Conservation (phyloP, 139 green algal species). For the Chlamydomonas sp. region DNA sequence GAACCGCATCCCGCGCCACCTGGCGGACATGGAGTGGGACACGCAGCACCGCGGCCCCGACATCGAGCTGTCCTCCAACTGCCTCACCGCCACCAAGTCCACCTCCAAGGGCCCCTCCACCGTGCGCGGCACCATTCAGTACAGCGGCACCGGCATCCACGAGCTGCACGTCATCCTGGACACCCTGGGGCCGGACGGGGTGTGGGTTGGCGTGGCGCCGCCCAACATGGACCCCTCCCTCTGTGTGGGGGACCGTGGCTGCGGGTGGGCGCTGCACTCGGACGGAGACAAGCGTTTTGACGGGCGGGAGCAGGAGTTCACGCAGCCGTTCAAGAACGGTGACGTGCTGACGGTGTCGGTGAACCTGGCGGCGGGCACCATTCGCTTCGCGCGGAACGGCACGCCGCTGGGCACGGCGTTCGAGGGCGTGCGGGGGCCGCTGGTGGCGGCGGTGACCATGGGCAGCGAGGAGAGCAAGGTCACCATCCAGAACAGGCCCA, state of each 20-base stretch:
- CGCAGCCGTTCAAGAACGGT: conserved; percentile 63
- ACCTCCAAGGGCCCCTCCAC: conserved; percentile 53
- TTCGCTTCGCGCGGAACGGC: conserved; percentile 66
- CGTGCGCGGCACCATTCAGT: conserved; percentile 66
- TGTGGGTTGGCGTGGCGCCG: conserved; percentile 68
- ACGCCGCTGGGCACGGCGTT: conserved; percentile 64
- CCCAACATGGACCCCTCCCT: conserved; percentile 50
- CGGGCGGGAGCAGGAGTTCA: conserved; percentile 68
- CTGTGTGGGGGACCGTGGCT: conserved; percentile 60
- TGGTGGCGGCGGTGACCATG: conserved; percentile 68
- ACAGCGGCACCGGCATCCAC: conserved; percentile 55
- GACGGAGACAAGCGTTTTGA: conserved; percentile 68
- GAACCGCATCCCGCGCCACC: conserved; percentile 62
- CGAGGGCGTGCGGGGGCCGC: conserved; percentile 53
- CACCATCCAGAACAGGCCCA: conserved; percentile 75
- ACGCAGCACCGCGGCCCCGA: conserved; percentile 56
- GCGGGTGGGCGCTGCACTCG: conserved; percentile 69
- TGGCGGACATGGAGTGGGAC: conserved; percentile 71
- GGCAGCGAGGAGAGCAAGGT: conserved; percentile 71
- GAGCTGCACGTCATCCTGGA: conserved; percentile 77
- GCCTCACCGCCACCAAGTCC: conserved; percentile 69
- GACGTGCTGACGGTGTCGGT: conserved; percentile 70
- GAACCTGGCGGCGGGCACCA: conserved; percentile 48
- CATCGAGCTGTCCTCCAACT: conserved; percentile 72
- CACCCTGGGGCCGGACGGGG: conserved; percentile 65